Evolutionary conservation across 2,329 filamentous ascomycete genomes (phyloP), one percentile per base, ranked within the genome.

Genomic region (Pseudopyrenochaeta lycopersici): DNA sequence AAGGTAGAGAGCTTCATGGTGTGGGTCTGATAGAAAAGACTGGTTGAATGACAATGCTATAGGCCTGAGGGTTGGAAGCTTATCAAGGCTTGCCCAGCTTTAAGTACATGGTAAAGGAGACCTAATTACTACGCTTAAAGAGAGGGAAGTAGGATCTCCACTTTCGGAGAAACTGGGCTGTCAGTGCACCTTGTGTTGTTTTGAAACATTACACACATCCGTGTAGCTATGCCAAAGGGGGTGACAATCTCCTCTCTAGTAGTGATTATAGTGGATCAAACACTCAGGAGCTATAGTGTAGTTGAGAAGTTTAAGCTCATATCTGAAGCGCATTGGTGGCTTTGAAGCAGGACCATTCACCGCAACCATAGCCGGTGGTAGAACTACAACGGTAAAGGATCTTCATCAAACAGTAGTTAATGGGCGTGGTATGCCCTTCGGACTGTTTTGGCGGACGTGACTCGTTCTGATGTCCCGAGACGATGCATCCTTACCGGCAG

Each of bases 1-100:
- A 66, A 44, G 7, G 67, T 56, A 29, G 68, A 60, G 49, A 70
- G 47, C 63, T 72, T 73, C 71, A 74, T 75, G 15, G 23, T 66
- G 52, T 30, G 21, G 30, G 12, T 15, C 18, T 14, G 44, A 6
- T 29, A 32, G 36, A 49, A 45, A 20, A 32, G 33, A 17, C 20
- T 35, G 44, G 38, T 12, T 29, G 23, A 2, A 21, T 55, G n/a
- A 12, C 23, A 29, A 18, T 23, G 15, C 15, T 35, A 32, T 27
- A 35, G 36, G 33, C n/a, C 2, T 45, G 7, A 7, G 7, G 11
- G 31, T 12, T 5, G 7, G 41, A 38, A 31, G 33, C 30, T 53
- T 39, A 33, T 23, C 31, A 36, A 54, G 42, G 46, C 51, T 56
- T 54, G 29, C 15, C 31, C 27, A 31, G 14, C 38, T 40, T 64